Evolutionary conservation across 805 yeast genomes (phyloP).

Genomic region (Clavispora asparagi): DNA sequence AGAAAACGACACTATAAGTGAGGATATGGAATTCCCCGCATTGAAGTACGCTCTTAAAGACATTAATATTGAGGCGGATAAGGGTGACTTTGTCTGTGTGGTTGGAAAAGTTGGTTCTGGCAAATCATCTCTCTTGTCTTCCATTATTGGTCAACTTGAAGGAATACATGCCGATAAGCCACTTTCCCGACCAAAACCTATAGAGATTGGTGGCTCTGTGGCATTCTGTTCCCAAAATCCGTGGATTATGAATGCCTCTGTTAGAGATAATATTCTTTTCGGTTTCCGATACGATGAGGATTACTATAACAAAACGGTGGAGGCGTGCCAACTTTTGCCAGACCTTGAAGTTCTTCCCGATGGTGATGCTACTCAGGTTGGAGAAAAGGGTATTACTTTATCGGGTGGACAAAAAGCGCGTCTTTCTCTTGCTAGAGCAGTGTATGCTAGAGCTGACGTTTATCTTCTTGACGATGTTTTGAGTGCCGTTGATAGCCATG

Average conservation of each 20-base stretch:
- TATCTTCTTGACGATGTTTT: constrained; percentile 38
- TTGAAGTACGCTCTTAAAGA: constrained; percentile 23
- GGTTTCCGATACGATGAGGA: constrained; percentile 28
- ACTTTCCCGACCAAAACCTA: constrained; percentile 2
- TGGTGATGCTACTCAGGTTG: constrained; percentile 39
- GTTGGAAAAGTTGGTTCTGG: constrained; percentile 16
- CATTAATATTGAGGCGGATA: constrained; percentile 4
- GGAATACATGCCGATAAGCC: constrained; percentile 7
- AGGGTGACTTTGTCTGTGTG: constrained; percentile 13
- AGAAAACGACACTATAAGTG: not conserved
- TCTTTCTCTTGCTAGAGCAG: constrained; percentile 38
- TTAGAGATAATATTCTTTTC: constrained; percentile 35
- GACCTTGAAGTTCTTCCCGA: constrained; percentile 35
- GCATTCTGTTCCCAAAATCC: constrained; percentile 39
- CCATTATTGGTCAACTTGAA: constrained; percentile 13
- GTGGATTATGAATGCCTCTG: constrained; percentile 38
- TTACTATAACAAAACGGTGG: constrained; percentile 28
- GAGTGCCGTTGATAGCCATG: constrained; percentile 41
- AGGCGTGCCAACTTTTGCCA: constrained; percentile 32
- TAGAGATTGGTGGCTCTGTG: constrained; percentile 26
- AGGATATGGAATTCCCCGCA: constrained; percentile 6
- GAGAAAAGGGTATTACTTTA: constrained; percentile 39
- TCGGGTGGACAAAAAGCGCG: constrained; percentile 43
- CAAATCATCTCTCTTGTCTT: constrained; percentile 10
- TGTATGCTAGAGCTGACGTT: constrained; percentile 35